A percentile compares a stretch with the other conserved stretches of the same genome.
Evolutionary conservation across 2,329 filamentous ascomycete species (phyloP).

Genomic region (Fusarium azukiicola): DNA sequence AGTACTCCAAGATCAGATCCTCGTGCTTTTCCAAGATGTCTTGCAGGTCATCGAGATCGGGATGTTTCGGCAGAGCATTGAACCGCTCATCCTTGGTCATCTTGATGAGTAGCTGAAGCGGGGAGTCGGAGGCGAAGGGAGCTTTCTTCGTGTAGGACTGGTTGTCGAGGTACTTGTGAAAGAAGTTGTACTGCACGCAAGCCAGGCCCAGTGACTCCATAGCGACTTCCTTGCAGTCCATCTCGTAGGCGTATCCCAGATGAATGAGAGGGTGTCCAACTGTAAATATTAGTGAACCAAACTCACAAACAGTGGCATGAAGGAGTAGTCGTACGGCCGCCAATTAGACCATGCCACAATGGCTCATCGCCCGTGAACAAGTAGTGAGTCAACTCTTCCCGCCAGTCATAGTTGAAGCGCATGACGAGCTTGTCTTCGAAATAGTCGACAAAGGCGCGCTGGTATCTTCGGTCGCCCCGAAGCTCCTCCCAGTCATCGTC

Average conservation of each 20-base stretch:
- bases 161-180: conserved; percentile 87
- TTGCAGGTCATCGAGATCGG: conserved; percentile 82
- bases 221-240: conserved; percentile 90
- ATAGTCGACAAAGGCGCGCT: conserved; percentile 95
- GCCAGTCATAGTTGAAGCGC: conserved; percentile 90
- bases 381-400: conserved; percentile 86
- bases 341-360: conserved; percentile 89
- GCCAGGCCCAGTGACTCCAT: conserved; percentile 92
- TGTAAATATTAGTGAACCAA: conserved; percentile 61
- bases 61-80: conserved; percentile 80
- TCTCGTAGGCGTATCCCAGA: conserved; percentile 95
- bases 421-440: conserved; percentile 94
- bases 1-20: conserved; percentile 89
- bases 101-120: conserved; percentile 85
- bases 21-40: conserved; percentile 85
- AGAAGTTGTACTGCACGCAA: conserved; percentile 76
- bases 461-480: conserved; percentile 89
- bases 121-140: conserved; percentile 78
- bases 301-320: neutral
- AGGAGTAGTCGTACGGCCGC: conserved; percentile 81
- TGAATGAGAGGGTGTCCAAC: conserved; percentile 97
- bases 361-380: conserved; percentile 88
- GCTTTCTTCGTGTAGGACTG: conserved; percentile 84
- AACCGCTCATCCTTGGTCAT: conserved; percentile 86
- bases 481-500: conserved; percentile 93